A percentile compares a stretch with the other conserved stretches of the same genome.
These are phyloP conservation scores for Metschnikowia proteae DNA, from an alignment of 805 yeast genomes.

Conservation along the genomic window DNA sequence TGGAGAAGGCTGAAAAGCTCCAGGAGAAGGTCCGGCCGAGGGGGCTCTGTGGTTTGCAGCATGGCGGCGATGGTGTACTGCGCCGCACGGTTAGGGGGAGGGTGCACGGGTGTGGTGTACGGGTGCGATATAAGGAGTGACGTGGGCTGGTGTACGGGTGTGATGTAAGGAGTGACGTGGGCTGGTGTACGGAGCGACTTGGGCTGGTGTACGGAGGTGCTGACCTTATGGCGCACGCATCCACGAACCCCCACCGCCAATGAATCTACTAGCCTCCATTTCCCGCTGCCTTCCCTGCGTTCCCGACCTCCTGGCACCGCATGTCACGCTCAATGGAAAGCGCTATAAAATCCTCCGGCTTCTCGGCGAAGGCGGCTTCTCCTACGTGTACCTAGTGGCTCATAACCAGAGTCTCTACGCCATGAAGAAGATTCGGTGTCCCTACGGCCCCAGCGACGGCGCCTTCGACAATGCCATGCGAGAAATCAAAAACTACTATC, in stretches of 20 bases:
- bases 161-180: background rate
- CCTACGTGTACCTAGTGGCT: constrained; percentile 78
- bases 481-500: constrained; percentile 72
- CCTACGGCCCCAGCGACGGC: constrained; percentile 77
- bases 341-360: constrained; percentile 61
- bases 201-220: background rate
- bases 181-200: background rate
- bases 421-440: constrained; percentile 81
- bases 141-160: background rate
- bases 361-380: constrained; percentile 89
- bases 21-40: constrained; percentile 30
- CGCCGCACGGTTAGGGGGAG: no score
- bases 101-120: background rate
- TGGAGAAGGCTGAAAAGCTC: constrained; percentile 35
- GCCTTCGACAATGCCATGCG: constrained; percentile 57
- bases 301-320: constrained; percentile 46
- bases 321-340: constrained; percentile 57
- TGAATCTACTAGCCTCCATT: constrained; percentile 18
- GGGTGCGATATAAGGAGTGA: background rate
- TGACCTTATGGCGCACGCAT: background rate
- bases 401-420: constrained; percentile 50
- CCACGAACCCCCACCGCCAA: background rate
- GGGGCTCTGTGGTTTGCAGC: background rate
- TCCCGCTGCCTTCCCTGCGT: constrained; percentile 42
- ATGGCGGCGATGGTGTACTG: background rate